Percentiles rank a stretch among this genome's conserved stretches.
phyloP scores from a whole-genome alignment of 306 rosid species.

The Myrica gale region DNA sequence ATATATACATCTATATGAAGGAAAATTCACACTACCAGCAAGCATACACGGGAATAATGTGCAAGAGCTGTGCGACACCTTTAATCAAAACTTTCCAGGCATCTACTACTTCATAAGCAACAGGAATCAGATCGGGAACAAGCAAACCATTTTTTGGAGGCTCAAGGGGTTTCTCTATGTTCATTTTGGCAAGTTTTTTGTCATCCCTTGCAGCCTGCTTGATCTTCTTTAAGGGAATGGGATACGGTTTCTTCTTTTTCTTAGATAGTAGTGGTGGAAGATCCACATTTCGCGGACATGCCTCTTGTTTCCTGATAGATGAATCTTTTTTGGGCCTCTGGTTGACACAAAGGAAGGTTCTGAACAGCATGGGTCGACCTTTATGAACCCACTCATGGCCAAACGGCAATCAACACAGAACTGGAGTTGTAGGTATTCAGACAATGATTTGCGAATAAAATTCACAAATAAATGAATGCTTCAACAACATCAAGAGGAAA shows the following conservation, averaged over 20 bases:
- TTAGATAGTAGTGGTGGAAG: conserved; percentile 67
- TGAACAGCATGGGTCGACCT: conserved; percentile 25
- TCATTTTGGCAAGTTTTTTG: conserved; percentile 70
- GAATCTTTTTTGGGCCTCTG: conserved; percentile 41
- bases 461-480: conserved; percentile 13
- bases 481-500: neutral
- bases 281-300: conserved; percentile 67
- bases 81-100: conserved; percentile 87
- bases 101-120: conserved; percentile 73
- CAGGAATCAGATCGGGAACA: conserved; percentile 72
- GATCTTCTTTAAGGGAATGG: conserved; percentile 74
- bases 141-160: conserved; percentile 89
- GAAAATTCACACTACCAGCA: conserved; percentile 57
- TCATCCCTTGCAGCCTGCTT: conserved; percentile 56
- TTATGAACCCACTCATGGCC: conserved; percentile 40
- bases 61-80: conserved; percentile 75
- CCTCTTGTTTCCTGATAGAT: conserved; percentile 35
- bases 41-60: conserved; percentile 73
- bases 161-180: conserved; percentile 79
- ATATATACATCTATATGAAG: too few relatives aligned
- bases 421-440: conserved; percentile 19
- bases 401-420: conserved; percentile 47
- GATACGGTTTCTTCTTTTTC: conserved; percentile 85
- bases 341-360: conserved; percentile 41
- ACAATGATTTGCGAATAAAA: conserved; percentile 18